A percentile compares a stretch with the other conserved stretches of the same genome.
Evolutionary conservation across 441 rosid species (phyloP).

Genomic region (Brassica hybrid): DNA sequence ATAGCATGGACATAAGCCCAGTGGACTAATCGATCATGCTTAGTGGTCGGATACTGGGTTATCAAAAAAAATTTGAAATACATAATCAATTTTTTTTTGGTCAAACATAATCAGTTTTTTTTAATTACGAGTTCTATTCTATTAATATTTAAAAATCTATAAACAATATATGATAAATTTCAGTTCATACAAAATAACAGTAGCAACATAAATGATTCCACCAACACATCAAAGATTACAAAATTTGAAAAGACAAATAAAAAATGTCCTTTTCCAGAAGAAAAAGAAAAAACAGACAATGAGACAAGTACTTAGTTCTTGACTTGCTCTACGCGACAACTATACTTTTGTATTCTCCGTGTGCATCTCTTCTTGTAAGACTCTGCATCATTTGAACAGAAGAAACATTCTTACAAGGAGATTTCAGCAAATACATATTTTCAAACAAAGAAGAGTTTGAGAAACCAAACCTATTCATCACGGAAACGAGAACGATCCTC

Average conservation of each 20-base stretch:
- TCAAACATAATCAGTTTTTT: not conserved
- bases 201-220: slow-evolving; percentile 4
- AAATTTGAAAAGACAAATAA: slow-evolving; percentile 32
- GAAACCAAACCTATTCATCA: slow-evolving; percentile 4
- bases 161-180: not conserved
- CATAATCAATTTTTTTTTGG: not conserved
- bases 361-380: not conserved
- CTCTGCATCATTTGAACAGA: not conserved
- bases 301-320: not conserved
- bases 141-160: not conserved
- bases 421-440: not conserved
- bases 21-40: no score
- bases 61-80: not conserved
- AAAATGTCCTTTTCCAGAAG: slow-evolving; percentile 26
- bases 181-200: slow-evolving; percentile 22
- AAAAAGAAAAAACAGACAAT: not conserved
- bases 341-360: not conserved
- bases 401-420: not conserved
- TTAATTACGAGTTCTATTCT: not conserved
- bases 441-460: not conserved
- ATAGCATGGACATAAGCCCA: no score
- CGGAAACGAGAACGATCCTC: not conserved
- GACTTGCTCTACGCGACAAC: not conserved
- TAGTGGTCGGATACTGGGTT: no score
- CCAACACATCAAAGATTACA: slow-evolving; percentile 31